Conservation (phyloP, 2,329 filamentous ascomycete species). For the Cercospora berteroae region DNA sequence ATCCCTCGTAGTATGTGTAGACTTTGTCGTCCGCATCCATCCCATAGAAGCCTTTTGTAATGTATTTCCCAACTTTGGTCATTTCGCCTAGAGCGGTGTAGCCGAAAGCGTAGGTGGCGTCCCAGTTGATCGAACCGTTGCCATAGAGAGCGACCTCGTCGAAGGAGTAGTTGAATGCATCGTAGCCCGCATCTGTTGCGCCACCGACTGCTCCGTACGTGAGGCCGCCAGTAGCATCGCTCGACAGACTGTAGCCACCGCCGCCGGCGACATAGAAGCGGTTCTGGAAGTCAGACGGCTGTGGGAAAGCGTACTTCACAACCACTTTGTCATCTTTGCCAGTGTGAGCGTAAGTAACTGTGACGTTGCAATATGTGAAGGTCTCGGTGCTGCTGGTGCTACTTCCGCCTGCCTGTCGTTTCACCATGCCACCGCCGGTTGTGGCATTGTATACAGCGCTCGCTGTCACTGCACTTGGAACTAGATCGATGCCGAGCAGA, state of each 20-base stretch:
- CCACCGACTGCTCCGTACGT: constrained; percentile 50
- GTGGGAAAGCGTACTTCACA: constrained; percentile 36
- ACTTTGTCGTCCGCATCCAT: constrained; percentile 25
- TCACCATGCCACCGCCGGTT: constrained; percentile 33
- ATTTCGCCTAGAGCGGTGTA: constrained; percentile 54
- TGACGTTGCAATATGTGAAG: constrained; percentile 24
- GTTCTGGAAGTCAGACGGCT: constrained; percentile 47
- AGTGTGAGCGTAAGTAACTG: constrained; percentile 20
- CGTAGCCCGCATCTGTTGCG: constrained; percentile 52
- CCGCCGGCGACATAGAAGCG: constrained; percentile 50
- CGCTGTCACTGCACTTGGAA: constrained; percentile 41
- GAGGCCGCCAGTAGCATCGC: constrained; percentile 41
- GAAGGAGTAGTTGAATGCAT: constrained; percentile 44
- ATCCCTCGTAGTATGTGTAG: constrained; percentile 51
- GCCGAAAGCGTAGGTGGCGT: constrained; percentile 49
- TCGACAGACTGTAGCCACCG: constrained; percentile 42
- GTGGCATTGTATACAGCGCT: constrained; percentile 39
- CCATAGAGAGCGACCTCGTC: constrained; percentile 33
- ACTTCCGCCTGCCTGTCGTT: constrained; percentile 39
- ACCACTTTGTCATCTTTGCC: constrained; percentile 33
- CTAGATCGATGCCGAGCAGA: constrained; percentile 39
- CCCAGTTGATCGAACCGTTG: constrained; percentile 54
- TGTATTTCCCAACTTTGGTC: constrained; percentile 46
- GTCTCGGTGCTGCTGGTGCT: constrained; percentile 41
- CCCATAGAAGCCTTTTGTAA: constrained; percentile 43